Base-by-base conservation (phyloP, 176 grass and related monocot genomes). In the Sorghum bicolor region DNA sequence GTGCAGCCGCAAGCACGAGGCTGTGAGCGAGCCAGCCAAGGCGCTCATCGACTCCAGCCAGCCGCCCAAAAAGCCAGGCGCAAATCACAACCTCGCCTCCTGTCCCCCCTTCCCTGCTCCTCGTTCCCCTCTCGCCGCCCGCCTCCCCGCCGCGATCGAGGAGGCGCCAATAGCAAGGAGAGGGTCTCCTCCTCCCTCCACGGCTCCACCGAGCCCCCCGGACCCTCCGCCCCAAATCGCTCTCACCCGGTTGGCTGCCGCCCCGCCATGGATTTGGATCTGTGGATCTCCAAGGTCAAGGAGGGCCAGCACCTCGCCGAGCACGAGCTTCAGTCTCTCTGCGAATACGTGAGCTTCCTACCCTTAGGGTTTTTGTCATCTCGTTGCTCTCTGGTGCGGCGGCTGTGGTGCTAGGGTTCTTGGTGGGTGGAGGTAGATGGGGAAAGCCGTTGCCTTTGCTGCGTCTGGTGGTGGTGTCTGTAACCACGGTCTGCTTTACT, bases 261-360 rank as follows among this genome's bases (percentile, higher is more conserved):
- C 53, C 20, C 12, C 26, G 37, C 76, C 58, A 99, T 99, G 97
- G 93, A 99, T 91, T 94, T 99, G 77, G 96, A 99, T 99, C 96
- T 94, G 86, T 99, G 96, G 93, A 99, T 99, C 91, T 92, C 93
- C 29, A 96, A 94, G 86, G 96, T 99, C 83, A 99, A 99, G 96
- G 96, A 96, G 85, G 96, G 96, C 48, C 93, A 94, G 77, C 96
- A 99, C 79, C 89, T 99, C 64, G 86, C 91, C 43, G 96, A 99
- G 85, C 86, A 99, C 89, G 96, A 99, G 87, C 96, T 99, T 78
- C 96, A 99, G 81, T 87, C 92, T 47, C 96, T 99, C 68, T 99
- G 96, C 86, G 96, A 99, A 99, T 99, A 99, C 76, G 96, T 99
- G 87, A 41, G 91, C 33, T 43, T 65, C 52, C 61, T 36, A 7